Evolutionary conservation across 2,329 filamentous ascomycete species (phyloP), one percentile per base, ranked within the genome.

Genomic region (Chaetomiaceae sp.): DNA sequence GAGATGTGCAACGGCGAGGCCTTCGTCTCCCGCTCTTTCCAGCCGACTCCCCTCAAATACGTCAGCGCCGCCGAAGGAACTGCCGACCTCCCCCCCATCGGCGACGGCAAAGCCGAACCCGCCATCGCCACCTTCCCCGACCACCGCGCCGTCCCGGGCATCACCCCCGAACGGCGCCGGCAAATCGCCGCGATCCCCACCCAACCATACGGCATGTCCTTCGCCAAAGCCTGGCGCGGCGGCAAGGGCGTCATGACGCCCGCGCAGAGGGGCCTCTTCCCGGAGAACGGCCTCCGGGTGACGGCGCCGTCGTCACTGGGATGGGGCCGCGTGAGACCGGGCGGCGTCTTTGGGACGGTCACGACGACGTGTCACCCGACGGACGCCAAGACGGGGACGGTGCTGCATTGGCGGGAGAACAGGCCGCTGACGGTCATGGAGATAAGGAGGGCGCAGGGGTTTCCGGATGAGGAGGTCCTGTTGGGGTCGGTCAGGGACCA

Each of bases 391-490:
- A 71, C 72, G 1, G 82, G 86, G 0, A 68, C 70, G 0, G 64
- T 71, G 0, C 59, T 89, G 6, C 89, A 94, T 65, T 91, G 85
- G 82, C 64, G 72, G 0, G 77, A 91, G 57, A 71, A 79, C 17
- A 75, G 89, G 0, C 68, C 77, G 0, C 61, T 89, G 0, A 84
- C 78, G 0, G 67, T 92, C 2, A 75, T 85, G 71, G 89, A 94
- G 66, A 80, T 76, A 0, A 71, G 85, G 1, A 73, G 87, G 1
- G 85, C 83, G 0, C 89, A 94, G 65, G 85, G 87, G 0, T 83
- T 87, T 37, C 81, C 75, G 0, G 87, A 92, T 51, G 59, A 83
- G 6, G 89, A 92, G 53, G 77, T 91, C 0, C 66, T 95, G 0
- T 67, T 91, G 1, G 88, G 88, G 0, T 63, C 50, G 0, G 66